Evolutionary conservation across 2,329 filamentous ascomycete species (phyloP), one percentile per base, ranked within the genome.

Genomic region (Dothideomycetes sp.): DNA sequence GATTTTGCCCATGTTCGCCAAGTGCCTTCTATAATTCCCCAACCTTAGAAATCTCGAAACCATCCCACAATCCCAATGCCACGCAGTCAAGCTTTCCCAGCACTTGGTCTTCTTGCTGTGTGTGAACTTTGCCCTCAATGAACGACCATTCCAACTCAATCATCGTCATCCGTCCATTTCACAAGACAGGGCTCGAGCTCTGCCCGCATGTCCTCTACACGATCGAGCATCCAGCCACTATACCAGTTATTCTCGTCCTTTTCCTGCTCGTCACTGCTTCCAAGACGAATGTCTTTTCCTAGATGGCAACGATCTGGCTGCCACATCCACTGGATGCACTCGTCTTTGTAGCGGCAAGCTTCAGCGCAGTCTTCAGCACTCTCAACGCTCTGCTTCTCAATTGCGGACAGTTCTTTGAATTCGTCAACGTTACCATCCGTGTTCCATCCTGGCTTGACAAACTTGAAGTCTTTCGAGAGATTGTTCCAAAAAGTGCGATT

Each of bases 261-360:
- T 31, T 52, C 49, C 16, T 44, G 37, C 41, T 55, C 55, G 37
- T 60, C 56, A 17, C 47, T 51, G 19, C 48, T 48, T n/a, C 57
- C 57, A 16, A 59, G 51, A 2, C 55, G 44, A 3, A 59, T 45
- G 8, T 54, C 52, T 19, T 49, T 42, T 5, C 53, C 56, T 38
- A 60, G 34, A 34, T 56, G 48, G 43, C 57, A 60, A 16, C 54
- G 44, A 3, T 55, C 56, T 4, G 54, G 50, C 36, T 47, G 45
- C 33, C 46, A 56, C 55, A 56, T 57, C 54, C 55, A 60, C 44
- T 59, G 55, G n/a, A 58, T 43, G 31, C 57, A 60, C 5, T 51
- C 41, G 2, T 45, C 40, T n/a, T 48, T 43, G 8, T 41, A 38
- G 18, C 47, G 40, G 36, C 56, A 59, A 3, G 54, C 56, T 24